Base-by-base conservation (phyloP, 805 yeast species). In the Naumovozyma castellii region DNA sequence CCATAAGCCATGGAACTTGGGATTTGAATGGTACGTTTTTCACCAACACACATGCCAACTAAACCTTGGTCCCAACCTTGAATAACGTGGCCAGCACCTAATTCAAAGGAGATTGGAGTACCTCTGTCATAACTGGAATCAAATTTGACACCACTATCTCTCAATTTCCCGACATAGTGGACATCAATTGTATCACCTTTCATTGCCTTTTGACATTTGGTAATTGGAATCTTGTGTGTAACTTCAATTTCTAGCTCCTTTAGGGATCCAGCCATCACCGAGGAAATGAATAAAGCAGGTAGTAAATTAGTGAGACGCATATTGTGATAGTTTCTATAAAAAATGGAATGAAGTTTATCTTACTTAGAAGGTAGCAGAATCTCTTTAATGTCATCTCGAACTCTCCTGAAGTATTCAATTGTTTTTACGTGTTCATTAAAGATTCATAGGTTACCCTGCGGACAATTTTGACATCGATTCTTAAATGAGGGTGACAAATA, bases 51-150 rank as follows among this genome's bases (percentile, higher is more conserved):
- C 94, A 84, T 84, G 27, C 81, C 78, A 30, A 68, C 50, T 37
- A 86, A 65, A 32, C 96, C 96, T 62, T 80, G 76, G 47, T 87
- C 97, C 96, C 96, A 87, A 43, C 97, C 96, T 44, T 69, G 56
- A 55, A 87, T 87, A 25, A 87, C 96, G 52, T 74, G 80, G 4
- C 94, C 88, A 18, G 62, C 59, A 32, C 96, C 97, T 39, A 88
- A 64, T n/a, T 62, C 62, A 62, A 87, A 87, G 32, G 69, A 58
- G 44, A 87, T 67, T 35, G 97, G 96, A 34, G 59, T 51, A 12
- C 75, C 77, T 54, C 94, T 73, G 17, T 59, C 55, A 41, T 69
- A 62, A 1, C 94, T 83, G 8, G 84, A 73, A 61, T 87, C 97
- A 55, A 87, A 88, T 4, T 71, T 76, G 4, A 75, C 66, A 3